These are phyloP conservation scores for Solanum chmielewskii DNA, from an alignment of 257 asterid genomes.

Conservation along the genomic window DNA sequence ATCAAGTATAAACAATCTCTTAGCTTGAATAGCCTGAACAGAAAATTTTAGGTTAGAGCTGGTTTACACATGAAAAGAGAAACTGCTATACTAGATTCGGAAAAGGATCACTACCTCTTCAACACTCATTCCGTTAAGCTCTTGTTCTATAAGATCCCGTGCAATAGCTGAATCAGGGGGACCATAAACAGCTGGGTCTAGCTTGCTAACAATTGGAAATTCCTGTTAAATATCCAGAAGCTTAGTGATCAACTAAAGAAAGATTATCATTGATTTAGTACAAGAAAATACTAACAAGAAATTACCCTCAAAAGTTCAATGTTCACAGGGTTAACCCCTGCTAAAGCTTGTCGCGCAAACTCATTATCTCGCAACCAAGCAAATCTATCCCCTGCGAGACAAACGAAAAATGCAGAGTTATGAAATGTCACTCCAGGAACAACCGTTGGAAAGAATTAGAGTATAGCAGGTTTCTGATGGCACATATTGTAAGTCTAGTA, in stretches of 20 bases:
- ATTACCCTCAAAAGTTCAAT: constrained; percentile 64
- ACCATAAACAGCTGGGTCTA: constrained; percentile 71
- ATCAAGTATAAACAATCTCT: constrained; percentile 62
- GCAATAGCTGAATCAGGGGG: constrained; percentile 77
- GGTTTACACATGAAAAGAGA: background rate
- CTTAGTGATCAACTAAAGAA: background rate
- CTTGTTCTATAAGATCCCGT: constrained; percentile 47
- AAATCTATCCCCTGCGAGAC: constrained; percentile 49
- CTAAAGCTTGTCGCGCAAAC: constrained; percentile 14
- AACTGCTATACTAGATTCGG: background rate
- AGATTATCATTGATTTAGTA: background rate
- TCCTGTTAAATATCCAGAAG: constrained; percentile 34
- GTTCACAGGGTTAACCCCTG: constrained; percentile 13
- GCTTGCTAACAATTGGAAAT: constrained; percentile 65
- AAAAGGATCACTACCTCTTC: constrained; percentile 44
- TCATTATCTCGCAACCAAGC: constrained; percentile 13
- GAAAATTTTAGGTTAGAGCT: background rate
- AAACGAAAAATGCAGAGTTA: background rate
- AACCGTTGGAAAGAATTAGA: background rate
- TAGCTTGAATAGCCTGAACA: constrained; percentile 52
- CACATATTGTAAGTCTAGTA: background rate
- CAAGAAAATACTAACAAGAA: background rate
- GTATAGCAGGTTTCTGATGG: background rate
- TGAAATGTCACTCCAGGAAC: background rate
- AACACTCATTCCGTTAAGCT: constrained; percentile 47